A percentile compares a stretch with the other conserved stretches of the same genome.
phyloP scores from a whole-genome alignment of 495 filamentous ascomycete species.

The Penicillium canariense region DNA sequence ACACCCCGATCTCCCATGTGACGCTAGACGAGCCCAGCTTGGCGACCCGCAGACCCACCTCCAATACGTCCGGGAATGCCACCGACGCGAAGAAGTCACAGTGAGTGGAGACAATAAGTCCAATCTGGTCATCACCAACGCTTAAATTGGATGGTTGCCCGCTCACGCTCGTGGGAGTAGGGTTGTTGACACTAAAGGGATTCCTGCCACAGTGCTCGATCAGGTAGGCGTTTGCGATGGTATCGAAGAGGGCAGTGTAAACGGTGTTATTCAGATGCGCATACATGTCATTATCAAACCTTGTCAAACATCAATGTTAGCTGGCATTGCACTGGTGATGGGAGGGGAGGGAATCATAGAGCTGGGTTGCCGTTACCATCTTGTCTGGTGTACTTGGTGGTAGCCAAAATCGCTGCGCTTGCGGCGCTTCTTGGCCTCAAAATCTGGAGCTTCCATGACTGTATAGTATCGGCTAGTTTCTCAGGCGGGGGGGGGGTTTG shows the following conservation, averaged over 20 bases:
- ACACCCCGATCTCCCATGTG: slow-evolving; percentile 89
- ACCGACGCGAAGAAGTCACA: slow-evolving; percentile 83
- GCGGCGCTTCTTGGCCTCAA: slow-evolving; percentile 58
- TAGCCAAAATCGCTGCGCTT: slow-evolving; percentile 71
- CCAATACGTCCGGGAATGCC: slow-evolving; percentile 77
- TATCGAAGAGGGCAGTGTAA: slow-evolving; percentile 81
- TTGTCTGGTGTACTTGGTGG: slow-evolving; percentile 77
- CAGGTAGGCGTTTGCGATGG: slow-evolving; percentile 86
- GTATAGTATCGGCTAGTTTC: background rate
- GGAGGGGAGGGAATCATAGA: background rate
- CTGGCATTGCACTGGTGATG: background rate
- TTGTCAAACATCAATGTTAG: slow-evolving; percentile 24
- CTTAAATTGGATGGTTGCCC: slow-evolving; percentile 11
- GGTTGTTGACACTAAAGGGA: slow-evolving; percentile 54
- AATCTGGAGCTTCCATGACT: slow-evolving; percentile 33
- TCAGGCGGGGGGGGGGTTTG: background rate
- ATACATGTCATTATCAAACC: slow-evolving; percentile 97
- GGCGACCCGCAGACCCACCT: slow-evolving; percentile 78
- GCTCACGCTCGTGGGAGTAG: slow-evolving; percentile 15
- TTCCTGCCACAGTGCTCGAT: slow-evolving; percentile 74
- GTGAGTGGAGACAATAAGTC: slow-evolving; percentile 74
- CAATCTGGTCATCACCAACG: slow-evolving; percentile 23
- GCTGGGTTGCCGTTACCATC: slow-evolving; percentile 61
- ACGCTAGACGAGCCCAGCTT: slow-evolving; percentile 84
- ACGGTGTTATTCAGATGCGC: slow-evolving; percentile 81